Percentiles rank a stretch among this genome's conserved stretches.
These are phyloP conservation scores for Pseudogymnoascus verrucosus DNA, from an alignment of 2,329 filamentous ascomycete species.

Conservation along the genomic window DNA sequence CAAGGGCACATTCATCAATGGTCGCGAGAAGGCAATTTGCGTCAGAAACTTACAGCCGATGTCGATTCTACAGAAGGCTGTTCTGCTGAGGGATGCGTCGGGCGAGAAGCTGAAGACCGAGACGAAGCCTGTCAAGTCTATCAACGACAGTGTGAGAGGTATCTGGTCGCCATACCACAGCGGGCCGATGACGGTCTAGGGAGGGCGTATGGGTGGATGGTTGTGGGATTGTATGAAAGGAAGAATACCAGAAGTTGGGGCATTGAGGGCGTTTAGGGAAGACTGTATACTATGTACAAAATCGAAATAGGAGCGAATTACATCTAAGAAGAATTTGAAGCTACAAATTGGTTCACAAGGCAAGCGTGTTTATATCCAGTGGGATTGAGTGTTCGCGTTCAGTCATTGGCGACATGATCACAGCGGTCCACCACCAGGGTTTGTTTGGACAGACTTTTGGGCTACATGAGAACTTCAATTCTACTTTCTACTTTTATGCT, in stretches of 20 bases:
- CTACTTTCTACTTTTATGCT: conserved; percentile 4
- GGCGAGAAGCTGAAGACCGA: conserved; percentile 63
- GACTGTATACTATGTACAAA: conserved; percentile 7
- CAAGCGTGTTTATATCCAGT: not conserved
- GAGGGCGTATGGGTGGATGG: not conserved
- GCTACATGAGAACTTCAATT: conserved; percentile 11
- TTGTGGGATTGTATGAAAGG: conserved; percentile 35
- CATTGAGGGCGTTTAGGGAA: conserved; percentile 20
- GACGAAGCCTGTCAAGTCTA: conserved; percentile 56
- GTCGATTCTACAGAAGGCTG: conserved; percentile 73
- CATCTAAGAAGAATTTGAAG: not conserved
- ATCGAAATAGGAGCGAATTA: conserved; percentile 1
- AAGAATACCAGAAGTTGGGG: conserved; percentile 9
- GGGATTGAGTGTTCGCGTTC: not conserved
- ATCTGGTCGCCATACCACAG: conserved; percentile 66
- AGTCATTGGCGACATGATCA: not conserved
- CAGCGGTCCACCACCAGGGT: not conserved
- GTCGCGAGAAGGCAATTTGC: conserved; percentile 74
- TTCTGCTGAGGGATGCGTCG: conserved; percentile 63
- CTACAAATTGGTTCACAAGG: not conserved
- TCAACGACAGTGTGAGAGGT: conserved; percentile 59
- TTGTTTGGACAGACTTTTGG: conserved; percentile 4
- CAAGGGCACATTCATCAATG: conserved; percentile 87
- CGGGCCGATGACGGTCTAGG: conserved; percentile 29
- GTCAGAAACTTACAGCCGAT: conserved; percentile 77